A percentile compares a stretch with the other conserved stretches of the same genome.
Evolutionary conservation across 805 yeast genomes (phyloP).

Genomic region (Saccharomycopsis sp.): DNA sequence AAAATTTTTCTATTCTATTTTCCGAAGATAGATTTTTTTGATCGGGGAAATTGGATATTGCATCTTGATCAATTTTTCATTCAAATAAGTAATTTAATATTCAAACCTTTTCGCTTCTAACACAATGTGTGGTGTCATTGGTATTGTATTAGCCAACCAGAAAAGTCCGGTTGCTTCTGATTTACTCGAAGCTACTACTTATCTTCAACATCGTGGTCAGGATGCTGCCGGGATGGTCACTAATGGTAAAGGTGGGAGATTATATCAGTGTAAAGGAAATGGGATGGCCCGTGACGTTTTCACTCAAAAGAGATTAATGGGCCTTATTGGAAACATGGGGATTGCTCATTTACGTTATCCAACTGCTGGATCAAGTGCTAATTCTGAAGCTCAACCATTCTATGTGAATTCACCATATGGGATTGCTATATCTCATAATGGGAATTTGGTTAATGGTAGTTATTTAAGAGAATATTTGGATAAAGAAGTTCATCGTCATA

Average conservation of each 20-base stretch:
- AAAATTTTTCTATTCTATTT: no score
- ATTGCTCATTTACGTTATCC: slow-evolving; percentile 93
- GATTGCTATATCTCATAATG: slow-evolving; percentile 83
- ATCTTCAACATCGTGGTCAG: slow-evolving; percentile 95
- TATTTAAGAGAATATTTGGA: slow-evolving; percentile 76
- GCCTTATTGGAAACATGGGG: slow-evolving; percentile 90
- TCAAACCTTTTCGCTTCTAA: neutral
- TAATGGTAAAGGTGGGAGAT: slow-evolving; percentile 86
- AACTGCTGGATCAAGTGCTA: slow-evolving; percentile 94
- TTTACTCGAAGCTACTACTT: slow-evolving; percentile 85
- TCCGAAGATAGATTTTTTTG: no score
- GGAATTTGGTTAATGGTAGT: slow-evolving; percentile 84
- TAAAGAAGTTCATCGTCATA: slow-evolving; percentile 92
- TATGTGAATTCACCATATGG: slow-evolving; percentile 98
- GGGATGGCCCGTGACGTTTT: slow-evolving; percentile 99
- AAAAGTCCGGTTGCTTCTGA: slow-evolving; percentile 75
- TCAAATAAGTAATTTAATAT: no score
- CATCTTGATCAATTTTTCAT: no score
- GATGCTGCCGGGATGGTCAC: slow-evolving; percentile 99
- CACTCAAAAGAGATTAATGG: slow-evolving; percentile 70
- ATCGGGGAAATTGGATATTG: no score
- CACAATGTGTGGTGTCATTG: slow-evolving; percentile 91
- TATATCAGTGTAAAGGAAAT: slow-evolving; percentile 96
- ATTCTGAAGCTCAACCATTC: slow-evolving; percentile 97
- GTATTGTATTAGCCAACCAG: slow-evolving; percentile 76